Evolutionary conservation across 1,284 basidiomycete species (phyloP).

Genomic region (Chondrostereum purpureum): DNA sequence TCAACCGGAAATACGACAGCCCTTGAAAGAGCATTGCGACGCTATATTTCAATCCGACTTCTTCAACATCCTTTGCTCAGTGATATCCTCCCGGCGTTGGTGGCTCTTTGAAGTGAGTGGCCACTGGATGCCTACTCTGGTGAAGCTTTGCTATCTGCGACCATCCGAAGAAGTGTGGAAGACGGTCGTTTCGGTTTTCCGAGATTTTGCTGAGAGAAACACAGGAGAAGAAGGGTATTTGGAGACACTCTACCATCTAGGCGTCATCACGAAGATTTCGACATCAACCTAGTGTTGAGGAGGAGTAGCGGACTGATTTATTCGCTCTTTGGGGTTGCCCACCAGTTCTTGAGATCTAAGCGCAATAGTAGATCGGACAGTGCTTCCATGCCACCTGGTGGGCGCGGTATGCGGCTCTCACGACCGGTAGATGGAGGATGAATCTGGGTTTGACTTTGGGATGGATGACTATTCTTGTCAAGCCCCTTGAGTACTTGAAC

Average conservation of each 20-base stretch:
- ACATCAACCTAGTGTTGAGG: too few species aligned
- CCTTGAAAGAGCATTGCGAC: conserved; percentile 17
- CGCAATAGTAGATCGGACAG: conserved; percentile 41
- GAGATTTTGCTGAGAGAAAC: conserved; percentile 11
- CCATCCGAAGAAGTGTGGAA: conserved; percentile 22
- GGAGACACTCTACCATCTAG: conserved; percentile 7
- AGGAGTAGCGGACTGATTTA: too few species aligned
- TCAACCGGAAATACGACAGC: conserved; percentile 7
- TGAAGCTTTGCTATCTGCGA: conserved; percentile 22
- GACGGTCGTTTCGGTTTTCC: conserved; percentile 19
- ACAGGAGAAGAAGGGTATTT: conserved; percentile 7
- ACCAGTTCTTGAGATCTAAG: conserved; percentile 44
- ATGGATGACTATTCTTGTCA: conserved; percentile 32
- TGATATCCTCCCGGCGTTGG: conserved; percentile 22
- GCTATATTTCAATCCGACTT: conserved; percentile 25
- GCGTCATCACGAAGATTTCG: conserved; percentile 3
- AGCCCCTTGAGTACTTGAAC: conserved; percentile 34
- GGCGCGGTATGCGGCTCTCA: conserved; percentile 19
- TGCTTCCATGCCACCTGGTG: conserved; percentile 41
- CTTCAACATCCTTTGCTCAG: conserved; percentile 22
- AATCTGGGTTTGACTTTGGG: background rate
- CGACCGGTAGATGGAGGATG: background rate
- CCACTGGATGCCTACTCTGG: conserved; percentile 26
- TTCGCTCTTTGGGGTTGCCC: conserved; percentile 26
- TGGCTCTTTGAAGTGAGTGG: conserved; percentile 27